Conservation (phyloP, 331 rosid species). For the Quercus tomentella region DNA sequence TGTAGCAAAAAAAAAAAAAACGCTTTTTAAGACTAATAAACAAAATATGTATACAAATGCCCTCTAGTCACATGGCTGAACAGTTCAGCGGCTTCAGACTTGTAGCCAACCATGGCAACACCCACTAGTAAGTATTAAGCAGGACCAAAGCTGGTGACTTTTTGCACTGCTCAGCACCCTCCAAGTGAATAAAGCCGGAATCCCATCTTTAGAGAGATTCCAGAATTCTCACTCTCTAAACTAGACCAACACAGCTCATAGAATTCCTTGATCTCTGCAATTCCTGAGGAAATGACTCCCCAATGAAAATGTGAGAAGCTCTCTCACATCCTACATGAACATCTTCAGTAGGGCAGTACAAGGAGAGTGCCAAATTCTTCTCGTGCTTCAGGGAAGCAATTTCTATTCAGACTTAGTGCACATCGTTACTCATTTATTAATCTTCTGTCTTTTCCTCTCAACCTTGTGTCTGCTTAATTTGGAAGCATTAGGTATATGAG, state of each 20-base stretch:
- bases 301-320: not conserved
- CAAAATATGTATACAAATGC: not conserved
- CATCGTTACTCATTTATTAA: conserved; percentile 1
- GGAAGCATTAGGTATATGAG: conserved; percentile 23
- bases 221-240: not conserved
- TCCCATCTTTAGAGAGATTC: not conserved
- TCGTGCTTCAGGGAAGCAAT: not conserved
- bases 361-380: not conserved
- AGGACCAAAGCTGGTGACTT: not conserved
- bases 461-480: conserved; percentile 22
- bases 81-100: not conserved
- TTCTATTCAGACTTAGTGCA: conserved; percentile 1
- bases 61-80: not conserved
- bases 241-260: not conserved
- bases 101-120: not conserved
- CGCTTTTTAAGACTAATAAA: not conserved
- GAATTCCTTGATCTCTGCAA: conserved; percentile 6
- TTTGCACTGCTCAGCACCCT: not conserved
- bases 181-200: not conserved
- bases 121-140: too few relatives aligned
- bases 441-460: conserved; percentile 21
- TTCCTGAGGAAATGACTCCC: not conserved
- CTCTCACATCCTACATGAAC: not conserved
- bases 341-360: not conserved
- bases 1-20: not conserved